Conservation (phyloP, 805 yeast genomes). For the Candida oleophila region DNA sequence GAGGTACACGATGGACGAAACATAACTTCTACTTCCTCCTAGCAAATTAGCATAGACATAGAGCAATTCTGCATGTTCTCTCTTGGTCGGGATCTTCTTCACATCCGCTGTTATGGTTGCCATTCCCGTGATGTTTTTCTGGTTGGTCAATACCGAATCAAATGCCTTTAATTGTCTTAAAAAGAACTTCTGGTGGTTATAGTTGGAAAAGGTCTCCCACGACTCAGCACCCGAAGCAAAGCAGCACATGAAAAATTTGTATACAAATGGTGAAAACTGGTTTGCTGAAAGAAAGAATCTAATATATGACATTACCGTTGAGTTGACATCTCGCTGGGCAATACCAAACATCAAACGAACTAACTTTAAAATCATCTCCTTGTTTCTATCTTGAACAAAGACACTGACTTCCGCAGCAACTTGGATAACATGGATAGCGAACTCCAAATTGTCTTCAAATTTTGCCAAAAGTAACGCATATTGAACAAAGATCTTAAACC, state of each 20-base stretch:
- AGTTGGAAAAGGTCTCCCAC: constrained; percentile 62
- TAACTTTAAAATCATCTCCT: constrained; percentile 59
- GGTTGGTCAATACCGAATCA: constrained; percentile 61
- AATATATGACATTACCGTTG: constrained; percentile 52
- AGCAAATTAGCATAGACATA: constrained; percentile 79
- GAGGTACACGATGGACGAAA: constrained; percentile 77
- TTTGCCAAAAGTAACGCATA: constrained; percentile 67
- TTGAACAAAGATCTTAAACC: constrained; percentile 86
- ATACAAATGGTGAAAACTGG: constrained; percentile 72
- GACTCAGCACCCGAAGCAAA: constrained; percentile 62
- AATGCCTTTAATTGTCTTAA: constrained; percentile 86
- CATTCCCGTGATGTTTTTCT: constrained; percentile 66
- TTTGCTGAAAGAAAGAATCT: constrained; percentile 63
- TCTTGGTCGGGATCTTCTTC: constrained; percentile 22
- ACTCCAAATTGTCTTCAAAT: constrained; percentile 62
- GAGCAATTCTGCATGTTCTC: constrained; percentile 59
- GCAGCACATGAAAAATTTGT: constrained; percentile 65
- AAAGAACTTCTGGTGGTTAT: constrained; percentile 86
- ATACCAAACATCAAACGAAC: constrained; percentile 64
- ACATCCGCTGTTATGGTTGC: constrained; percentile 64
- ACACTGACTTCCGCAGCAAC: constrained; percentile 78
- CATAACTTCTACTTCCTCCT: constrained; percentile 78
- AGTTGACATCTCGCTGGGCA: constrained; percentile 47
- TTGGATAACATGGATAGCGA: constrained; percentile 53
- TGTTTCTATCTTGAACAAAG: constrained; percentile 62